These are phyloP conservation scores for Scedosporium dehoogii DNA, from an alignment of 2,329 filamentous ascomycete genomes.

Conservation along the genomic window DNA sequence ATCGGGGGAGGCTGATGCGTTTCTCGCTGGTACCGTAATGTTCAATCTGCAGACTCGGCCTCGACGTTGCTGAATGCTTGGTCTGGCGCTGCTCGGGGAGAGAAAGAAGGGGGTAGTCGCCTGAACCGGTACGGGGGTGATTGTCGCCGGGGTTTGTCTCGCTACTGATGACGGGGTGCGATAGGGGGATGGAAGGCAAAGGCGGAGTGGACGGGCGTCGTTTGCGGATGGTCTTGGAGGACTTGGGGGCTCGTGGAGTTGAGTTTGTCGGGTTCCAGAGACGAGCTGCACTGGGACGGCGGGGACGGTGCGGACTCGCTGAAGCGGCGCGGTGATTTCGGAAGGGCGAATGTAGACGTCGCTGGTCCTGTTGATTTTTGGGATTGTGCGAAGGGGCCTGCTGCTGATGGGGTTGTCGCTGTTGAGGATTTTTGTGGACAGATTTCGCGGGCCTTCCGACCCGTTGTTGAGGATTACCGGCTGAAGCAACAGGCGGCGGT, in stretches of 20 bases:
- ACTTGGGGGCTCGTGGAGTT: conserved; percentile 33
- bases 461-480: not conserved
- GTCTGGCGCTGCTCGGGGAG: conserved; percentile 39
- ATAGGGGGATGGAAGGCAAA: conserved; percentile 39
- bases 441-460: not conserved
- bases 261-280: conserved; percentile 55
- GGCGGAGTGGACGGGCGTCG: conserved; percentile 44
- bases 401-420: conserved; percentile 3
- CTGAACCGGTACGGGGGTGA: not conserved
- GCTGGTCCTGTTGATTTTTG: conserved; percentile 2
- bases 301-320: conserved; percentile 21
- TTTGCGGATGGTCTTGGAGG: conserved; percentile 19
- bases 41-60: conserved; percentile 43
- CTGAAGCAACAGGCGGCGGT: not conserved
- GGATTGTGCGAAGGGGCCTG: not conserved
- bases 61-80: conserved; percentile 30
- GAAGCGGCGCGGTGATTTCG: conserved; percentile 26
- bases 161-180: conserved; percentile 31
- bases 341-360: conserved; percentile 26
- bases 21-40: conserved; percentile 32
- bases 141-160: not conserved
- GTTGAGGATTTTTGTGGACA: conserved; percentile 8
- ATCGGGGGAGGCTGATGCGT: conserved; percentile 43
- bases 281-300: conserved; percentile 35
- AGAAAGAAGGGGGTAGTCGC: conserved; percentile 41